These are phyloP conservation scores for Wickerhamomyces sydowiorum DNA, from an alignment of 805 yeast species.

Conservation along the genomic window DNA sequence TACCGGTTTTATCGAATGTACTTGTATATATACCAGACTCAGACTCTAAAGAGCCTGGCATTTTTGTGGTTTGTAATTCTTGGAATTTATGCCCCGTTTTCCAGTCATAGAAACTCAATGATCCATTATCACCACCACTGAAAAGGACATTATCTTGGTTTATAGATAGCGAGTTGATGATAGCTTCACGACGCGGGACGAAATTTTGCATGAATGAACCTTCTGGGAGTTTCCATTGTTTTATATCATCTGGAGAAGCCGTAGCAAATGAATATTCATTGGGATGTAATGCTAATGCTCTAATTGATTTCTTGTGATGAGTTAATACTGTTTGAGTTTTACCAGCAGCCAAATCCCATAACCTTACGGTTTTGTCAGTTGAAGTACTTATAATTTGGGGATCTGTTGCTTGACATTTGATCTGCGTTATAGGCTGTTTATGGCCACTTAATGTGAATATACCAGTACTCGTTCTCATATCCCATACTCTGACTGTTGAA, in stretches of 20 bases:
- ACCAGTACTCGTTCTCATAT: slow-evolving; percentile 71
- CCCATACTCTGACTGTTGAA: slow-evolving; percentile 87
- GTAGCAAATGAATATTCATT: slow-evolving; percentile 69
- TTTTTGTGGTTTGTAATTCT: slow-evolving; percentile 41
- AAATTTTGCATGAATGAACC: slow-evolving; percentile 65
- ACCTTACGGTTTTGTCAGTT: slow-evolving; percentile 74
- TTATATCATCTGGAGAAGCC: slow-evolving; percentile 74
- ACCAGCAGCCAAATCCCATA: slow-evolving; percentile 91
- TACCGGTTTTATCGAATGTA: slow-evolving; percentile 73
- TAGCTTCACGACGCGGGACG: slow-evolving; percentile 37
- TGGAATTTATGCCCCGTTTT: slow-evolving; percentile 61
- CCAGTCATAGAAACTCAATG: slow-evolving; percentile 75
- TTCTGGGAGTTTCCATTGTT: slow-evolving; percentile 78
- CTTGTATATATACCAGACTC: slow-evolving; percentile 67
- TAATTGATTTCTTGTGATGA: slow-evolving; percentile 77
- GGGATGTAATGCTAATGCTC: slow-evolving; percentile 68
- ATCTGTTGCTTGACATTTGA: slow-evolving; percentile 61
- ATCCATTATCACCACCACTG: slow-evolving; percentile 83
- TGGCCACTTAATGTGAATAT: slow-evolving; percentile 82
- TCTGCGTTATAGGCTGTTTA: slow-evolving; percentile 63
- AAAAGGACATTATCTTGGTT: slow-evolving; percentile 61
- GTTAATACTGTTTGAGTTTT: slow-evolving; percentile 67
- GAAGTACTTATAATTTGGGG: slow-evolving; percentile 86
- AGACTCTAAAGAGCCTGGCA: slow-evolving; percentile 67
- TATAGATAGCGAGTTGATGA: slow-evolving; percentile 63